Percentiles rank a stretch among this genome's conserved stretches.
Conservation (phyloP, 257 asterid genomes). For the Phtheirospermum japonicum region DNA sequence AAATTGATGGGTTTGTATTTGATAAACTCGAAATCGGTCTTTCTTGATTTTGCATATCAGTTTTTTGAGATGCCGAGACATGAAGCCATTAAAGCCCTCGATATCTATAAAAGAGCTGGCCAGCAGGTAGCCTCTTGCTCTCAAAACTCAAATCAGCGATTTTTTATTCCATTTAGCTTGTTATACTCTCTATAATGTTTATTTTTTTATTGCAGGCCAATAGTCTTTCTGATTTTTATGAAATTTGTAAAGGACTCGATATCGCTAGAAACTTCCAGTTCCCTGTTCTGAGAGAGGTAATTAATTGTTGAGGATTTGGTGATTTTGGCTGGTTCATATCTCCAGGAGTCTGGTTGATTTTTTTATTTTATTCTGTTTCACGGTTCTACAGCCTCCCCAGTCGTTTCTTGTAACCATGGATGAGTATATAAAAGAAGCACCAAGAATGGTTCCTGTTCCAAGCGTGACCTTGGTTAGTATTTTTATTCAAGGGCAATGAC, state of each 20-base stretch:
- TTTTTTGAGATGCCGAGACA: conserved; percentile 99
- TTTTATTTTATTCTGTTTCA: conserved; percentile 20
- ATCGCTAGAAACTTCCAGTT: conserved; percentile 97
- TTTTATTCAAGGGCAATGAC: conserved; percentile 17
- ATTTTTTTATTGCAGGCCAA: conserved; percentile 56
- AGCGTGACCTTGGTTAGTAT: conserved; percentile 48
- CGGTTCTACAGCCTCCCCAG: conserved; percentile 54
- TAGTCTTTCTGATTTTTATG: conserved; percentile 90
- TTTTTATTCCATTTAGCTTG: conserved; percentile 4
- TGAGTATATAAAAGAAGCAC: conserved; percentile 67
- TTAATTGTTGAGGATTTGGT: conserved; percentile 10
- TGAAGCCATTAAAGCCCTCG: conserved; percentile 95
- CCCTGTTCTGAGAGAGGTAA: conserved; percentile 91
- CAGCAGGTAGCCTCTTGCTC: conserved; percentile 68
- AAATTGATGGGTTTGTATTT: conserved; percentile 11
- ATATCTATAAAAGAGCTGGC: conserved; percentile 94
- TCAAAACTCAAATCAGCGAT: conserved; percentile 9
- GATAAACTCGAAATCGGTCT: conserved; percentile 17
- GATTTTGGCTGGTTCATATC: conserved; percentile 9
- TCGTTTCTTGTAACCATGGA: conserved; percentile 67
- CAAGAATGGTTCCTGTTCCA: conserved; percentile 56
- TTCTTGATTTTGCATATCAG: conserved; percentile 46
- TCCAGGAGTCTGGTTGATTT: conserved; percentile 13
- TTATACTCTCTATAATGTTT: conserved; percentile 17
- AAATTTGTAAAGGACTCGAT: conserved; percentile 91